Conservation (phyloP, 495 filamentous ascomycete genomes). For the Pseudevernia furfuracea region DNA sequence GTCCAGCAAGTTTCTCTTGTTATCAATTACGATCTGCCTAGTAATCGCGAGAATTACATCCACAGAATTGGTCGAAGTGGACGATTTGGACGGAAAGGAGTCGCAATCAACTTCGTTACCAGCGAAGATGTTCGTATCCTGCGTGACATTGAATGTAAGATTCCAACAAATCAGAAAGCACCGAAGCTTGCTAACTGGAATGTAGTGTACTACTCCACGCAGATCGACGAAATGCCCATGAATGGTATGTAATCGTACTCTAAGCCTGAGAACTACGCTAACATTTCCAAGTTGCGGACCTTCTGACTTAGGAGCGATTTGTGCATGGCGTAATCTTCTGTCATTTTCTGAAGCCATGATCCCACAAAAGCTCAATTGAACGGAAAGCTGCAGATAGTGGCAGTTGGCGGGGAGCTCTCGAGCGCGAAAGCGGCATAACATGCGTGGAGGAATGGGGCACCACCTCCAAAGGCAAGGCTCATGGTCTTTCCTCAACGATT, state of each 20-base stretch:
- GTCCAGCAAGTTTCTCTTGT: conserved; percentile 99
- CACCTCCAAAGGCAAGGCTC: not conserved
- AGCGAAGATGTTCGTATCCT: conserved; percentile 96
- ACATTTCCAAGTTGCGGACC: conserved; percentile 48
- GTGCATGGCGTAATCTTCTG: not conserved
- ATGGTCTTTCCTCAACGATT: not conserved
- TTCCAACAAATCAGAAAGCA: not conserved
- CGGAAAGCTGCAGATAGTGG: not conserved
- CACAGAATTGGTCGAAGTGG: conserved; percentile 95
- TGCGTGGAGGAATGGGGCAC: conserved; percentile 11
- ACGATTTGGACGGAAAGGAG: conserved; percentile 95
- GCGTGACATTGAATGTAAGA: conserved; percentile 82
- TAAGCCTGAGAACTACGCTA: conserved; percentile 7
- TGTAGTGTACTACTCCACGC: conserved; percentile 85
- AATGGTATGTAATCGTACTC: conserved; percentile 46
- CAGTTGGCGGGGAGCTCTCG: not conserved
- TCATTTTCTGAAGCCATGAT: not conserved
- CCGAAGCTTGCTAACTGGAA: conserved; percentile 30
- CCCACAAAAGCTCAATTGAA: not conserved
- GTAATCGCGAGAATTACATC: conserved; percentile 99
- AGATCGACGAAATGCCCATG: conserved; percentile 99
- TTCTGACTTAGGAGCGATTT: conserved; percentile 35
- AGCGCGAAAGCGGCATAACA: not conserved
- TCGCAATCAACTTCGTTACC: conserved; percentile 99
- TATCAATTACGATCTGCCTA: conserved; percentile 98